Percentiles rank a stretch among this genome's conserved stretches.
phyloP scores from a whole-genome alignment of 306 rosid genomes.

The Malus sylvestris region DNA sequence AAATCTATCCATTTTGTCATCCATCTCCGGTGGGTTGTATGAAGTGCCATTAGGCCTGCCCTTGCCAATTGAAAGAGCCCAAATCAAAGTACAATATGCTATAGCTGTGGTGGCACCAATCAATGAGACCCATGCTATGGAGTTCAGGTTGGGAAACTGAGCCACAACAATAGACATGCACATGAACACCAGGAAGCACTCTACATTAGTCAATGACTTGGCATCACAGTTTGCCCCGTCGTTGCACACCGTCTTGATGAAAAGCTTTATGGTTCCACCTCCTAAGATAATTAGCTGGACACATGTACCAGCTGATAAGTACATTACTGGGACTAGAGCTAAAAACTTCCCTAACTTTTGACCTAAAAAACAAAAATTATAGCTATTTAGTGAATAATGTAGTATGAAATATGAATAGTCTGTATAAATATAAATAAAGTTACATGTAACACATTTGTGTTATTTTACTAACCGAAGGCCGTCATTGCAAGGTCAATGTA shows the following conservation, averaged over 20 bases:
- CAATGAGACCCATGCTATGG: background rate
- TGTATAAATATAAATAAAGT: background rate
- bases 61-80: conserved; percentile 4
- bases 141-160: conserved; percentile 6
- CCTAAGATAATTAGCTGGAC: conserved; percentile 49
- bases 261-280: conserved; percentile 19
- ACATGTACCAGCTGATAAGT: conserved; percentile 53
- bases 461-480: conserved; percentile 35
- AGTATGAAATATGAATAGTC: background rate
- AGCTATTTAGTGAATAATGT: background rate
- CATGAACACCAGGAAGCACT: background rate
- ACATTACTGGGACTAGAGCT: conserved; percentile 41
- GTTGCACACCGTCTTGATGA: background rate
- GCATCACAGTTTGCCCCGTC: conserved; percentile 2
- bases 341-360: conserved; percentile 34
- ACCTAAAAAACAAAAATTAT: conserved; percentile 14
- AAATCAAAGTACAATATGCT: conserved; percentile 1
- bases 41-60: background rate
- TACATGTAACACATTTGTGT: background rate
- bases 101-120: background rate
- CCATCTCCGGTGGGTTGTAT: background rate
- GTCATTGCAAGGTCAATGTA: conserved; percentile 42
- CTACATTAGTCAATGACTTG: background rate
- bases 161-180: background rate
- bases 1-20: conserved; percentile 9